These are phyloP conservation scores for Termitomyces sp. DNA, from an alignment of 768 basidiomycete species.

Conservation along the genomic window DNA sequence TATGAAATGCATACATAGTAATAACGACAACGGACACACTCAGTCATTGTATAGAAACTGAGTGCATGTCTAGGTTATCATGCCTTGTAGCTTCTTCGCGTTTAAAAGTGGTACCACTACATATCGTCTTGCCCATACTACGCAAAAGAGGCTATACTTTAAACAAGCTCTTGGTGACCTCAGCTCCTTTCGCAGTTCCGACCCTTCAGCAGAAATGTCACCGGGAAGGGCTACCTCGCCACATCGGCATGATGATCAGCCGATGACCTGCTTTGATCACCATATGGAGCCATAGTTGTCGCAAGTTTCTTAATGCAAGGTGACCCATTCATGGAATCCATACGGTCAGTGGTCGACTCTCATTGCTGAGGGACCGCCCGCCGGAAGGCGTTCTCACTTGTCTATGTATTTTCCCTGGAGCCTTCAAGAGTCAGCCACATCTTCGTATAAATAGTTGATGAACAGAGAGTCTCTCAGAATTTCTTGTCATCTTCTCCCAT, in stretches of 20 bases:
- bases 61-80: too few relatives aligned
- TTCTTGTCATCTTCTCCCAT: conserved; percentile 2
- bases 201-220: neutral
- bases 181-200: neutral
- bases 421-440: neutral
- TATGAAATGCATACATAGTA: too few relatives aligned
- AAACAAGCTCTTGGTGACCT: too few relatives aligned
- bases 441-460: neutral
- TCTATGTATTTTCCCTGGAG: neutral
- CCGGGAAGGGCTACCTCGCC: neutral
- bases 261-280: neutral
- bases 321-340: neutral
- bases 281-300: neutral
- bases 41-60: too few relatives aligned
- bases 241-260: neutral
- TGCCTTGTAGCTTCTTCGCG: too few relatives aligned
- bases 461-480: neutral
- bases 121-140: neutral
- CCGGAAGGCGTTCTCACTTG: neutral
- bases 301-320: neutral
- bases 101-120: too few relatives aligned
- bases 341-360: neutral
- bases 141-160: too few relatives aligned
- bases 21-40: too few relatives aligned
- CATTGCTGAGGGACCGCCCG: neutral